Base-by-base conservation (phyloP, 2,329 filamentous ascomycete genomes). In the Pyrenochaeta sp. region DNA sequence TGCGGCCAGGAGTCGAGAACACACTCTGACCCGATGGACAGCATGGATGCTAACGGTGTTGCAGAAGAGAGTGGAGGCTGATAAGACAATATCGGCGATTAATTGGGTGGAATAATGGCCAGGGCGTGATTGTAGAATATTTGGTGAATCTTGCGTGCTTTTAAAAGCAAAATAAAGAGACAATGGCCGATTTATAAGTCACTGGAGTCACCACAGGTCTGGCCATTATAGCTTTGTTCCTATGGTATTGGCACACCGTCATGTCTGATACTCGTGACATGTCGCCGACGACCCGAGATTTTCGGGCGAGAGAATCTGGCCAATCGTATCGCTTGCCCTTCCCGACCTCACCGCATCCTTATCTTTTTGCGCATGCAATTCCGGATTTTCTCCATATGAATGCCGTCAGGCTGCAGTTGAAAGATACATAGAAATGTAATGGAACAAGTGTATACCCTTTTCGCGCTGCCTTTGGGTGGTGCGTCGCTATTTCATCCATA, bases 271-370 rank as follows among this genome's bases (percentile, higher is more conserved):
- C 44, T 40, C 32, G 31, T 43, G 37, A 37, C 35, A 32, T 53
- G 29, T 33, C 21, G 33, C 51, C 60, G 60, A 63, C 46, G 52
- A 30, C 21, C 60, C 60, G 60, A 54, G 23, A 2, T 14, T 27
- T 9, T 59, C 57, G 60, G 60, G 57, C 60, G 60, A 63, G 54
- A 63, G 58, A 29, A 10, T 54, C 56, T 63, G 60, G 57, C 60
- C n/a, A 39, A 15, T 41, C 44, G 31, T 44, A 21, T 32, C 43
- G 31, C 48, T 18, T 7, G 20, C 17, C 27, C 17, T 42, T n/a
- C 21, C 15, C 40, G 23, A 30, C 41, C 29, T 33, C 48, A 32
- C n/a, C 18, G 30, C 23, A 30, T 42, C 5, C 7, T n/a, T 2
- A 14, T 12, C 21, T 17, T 30, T 6, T 7, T 12, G 12, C 14